These are phyloP conservation scores for Parathielavia appendiculata DNA, from an alignment of 495 filamentous ascomycete genomes.

Conservation along the genomic window DNA sequence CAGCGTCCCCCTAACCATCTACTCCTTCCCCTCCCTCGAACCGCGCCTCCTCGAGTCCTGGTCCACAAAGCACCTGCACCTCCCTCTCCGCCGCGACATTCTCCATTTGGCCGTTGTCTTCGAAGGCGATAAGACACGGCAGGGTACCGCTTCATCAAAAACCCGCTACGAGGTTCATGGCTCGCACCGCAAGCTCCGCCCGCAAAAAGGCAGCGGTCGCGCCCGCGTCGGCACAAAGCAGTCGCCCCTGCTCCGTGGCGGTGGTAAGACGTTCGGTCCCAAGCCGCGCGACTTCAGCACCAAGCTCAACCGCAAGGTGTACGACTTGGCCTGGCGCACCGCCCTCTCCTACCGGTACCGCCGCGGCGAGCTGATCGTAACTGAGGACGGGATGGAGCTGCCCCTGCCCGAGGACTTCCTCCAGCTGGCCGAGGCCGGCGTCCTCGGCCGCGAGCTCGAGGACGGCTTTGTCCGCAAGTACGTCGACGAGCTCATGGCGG, in stretches of 20 bases:
- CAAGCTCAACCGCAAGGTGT: conserved; percentile 78
- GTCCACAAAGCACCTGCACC: conserved; percentile 70
- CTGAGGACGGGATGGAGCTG: conserved; percentile 67
- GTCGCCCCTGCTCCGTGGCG: conserved; percentile 77
- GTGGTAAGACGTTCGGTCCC: conserved; percentile 82
- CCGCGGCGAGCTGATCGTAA: conserved; percentile 78
- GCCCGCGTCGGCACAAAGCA: conserved; percentile 77
- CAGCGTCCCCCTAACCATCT: conserved; percentile 72
- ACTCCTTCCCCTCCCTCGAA: conserved; percentile 86
- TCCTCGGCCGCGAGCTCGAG: conserved; percentile 35
- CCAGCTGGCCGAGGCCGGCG: conserved; percentile 25
- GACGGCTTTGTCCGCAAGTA: conserved; percentile 52
- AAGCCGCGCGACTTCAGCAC: conserved; percentile 85
- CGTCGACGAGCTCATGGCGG: conserved; percentile 57
- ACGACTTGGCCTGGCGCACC: conserved; percentile 93
- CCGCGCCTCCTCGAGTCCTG: conserved; percentile 74
- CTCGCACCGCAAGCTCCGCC: conserved; percentile 65
- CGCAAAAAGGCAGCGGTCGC: conserved; percentile 78
- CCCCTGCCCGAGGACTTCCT: conserved; percentile 43
- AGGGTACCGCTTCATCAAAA: conserved; percentile 82
- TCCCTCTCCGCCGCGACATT: conserved; percentile 86
- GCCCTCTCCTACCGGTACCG: conserved; percentile 87
- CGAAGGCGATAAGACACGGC: conserved; percentile 84
- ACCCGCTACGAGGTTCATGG: conserved; percentile 80
- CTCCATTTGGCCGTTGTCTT: conserved; percentile 88